Conservation (phyloP, 2,329 filamentous ascomycete species). For the Arthroderma sp. region DNA sequence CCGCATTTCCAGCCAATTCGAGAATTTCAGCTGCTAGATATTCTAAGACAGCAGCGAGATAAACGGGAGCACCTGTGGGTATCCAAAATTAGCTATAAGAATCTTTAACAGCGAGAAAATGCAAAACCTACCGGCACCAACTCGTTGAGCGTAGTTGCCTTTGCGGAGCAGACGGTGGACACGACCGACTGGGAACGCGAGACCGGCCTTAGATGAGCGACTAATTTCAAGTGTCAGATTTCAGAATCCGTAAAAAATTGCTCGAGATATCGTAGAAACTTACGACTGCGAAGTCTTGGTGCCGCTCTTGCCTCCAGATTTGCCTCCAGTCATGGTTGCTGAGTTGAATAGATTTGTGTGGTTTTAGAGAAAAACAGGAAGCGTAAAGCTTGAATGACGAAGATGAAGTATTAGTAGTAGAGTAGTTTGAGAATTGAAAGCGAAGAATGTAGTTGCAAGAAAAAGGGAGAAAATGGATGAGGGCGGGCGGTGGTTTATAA, state of each 20-base stretch:
- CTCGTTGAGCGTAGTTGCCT: conserved; percentile 99
- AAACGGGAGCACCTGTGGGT: conserved; percentile 64
- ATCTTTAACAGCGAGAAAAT: conserved; percentile 1
- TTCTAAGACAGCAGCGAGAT: conserved; percentile 41
- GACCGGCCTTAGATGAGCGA: conserved; percentile 97
- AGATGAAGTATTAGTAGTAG: conserved; percentile 10
- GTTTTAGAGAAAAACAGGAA: conserved; percentile 15
- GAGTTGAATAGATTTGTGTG: conserved; percentile 41
- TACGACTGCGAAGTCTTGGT: conserved; percentile 99
- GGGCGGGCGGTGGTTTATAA: conserved; percentile 8
- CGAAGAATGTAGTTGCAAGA: conserved; percentile 5
- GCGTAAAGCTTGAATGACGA: conserved; percentile 13
- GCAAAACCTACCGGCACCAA: conserved; percentile 64
- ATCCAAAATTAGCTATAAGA: conserved; percentile 14
- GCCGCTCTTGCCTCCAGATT: conserved; percentile 99
- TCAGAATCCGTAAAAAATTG: conserved; percentile 7
- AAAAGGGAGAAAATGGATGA: conserved; percentile 13
- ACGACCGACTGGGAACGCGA: conserved; percentile 98
- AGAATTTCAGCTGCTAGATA: conserved; percentile 10
- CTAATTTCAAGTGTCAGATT: conserved; percentile 41
- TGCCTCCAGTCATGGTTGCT: conserved; percentile 91
- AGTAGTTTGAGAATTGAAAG: conserved; percentile 15
- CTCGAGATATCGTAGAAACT: conserved; percentile 33
- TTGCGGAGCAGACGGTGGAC: conserved; percentile 97
- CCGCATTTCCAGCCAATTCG: conserved; percentile 56